Percentiles rank a stretch among this genome's conserved stretches.
Evolutionary conservation across 208 protist genomes (phyloP).

Genomic region (Trypanosoma scelopori): DNA sequence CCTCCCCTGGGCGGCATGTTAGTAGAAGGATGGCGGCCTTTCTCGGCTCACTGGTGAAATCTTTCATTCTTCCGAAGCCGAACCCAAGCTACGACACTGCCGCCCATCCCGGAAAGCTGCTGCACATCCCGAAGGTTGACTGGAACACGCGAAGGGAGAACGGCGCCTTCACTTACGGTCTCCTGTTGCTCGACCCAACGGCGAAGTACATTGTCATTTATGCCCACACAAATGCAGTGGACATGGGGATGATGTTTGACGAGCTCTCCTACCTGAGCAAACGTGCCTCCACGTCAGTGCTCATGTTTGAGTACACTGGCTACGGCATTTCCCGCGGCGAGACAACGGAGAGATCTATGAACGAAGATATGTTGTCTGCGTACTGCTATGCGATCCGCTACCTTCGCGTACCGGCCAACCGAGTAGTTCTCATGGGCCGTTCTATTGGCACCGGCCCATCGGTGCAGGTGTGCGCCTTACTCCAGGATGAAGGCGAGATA

Average conservation of each 20-base stretch:
- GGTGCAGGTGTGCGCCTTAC: conserved; percentile 45
- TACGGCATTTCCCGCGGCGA: conserved; percentile 67
- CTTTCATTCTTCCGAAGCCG: conserved; percentile 68
- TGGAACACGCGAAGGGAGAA: conserved; percentile 41
- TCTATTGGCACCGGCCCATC: conserved; percentile 73
- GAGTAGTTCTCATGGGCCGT: conserved; percentile 75
- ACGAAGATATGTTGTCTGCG: conserved; percentile 63
- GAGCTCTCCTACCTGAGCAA: conserved; percentile 63
- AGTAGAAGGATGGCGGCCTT: conserved; percentile 38
- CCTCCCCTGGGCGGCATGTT: background rate
- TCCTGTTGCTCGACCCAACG: conserved; percentile 47
- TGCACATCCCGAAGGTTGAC: conserved; percentile 69
- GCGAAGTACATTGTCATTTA: conserved; percentile 75
- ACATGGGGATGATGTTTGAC: conserved; percentile 77
- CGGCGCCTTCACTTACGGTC: conserved; percentile 61
- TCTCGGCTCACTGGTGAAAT: conserved; percentile 68
- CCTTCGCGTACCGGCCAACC: conserved; percentile 49
- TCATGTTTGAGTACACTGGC: conserved; percentile 81
- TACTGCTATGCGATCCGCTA: conserved; percentile 61
- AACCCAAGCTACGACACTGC: conserved; percentile 61
- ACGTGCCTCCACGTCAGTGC: conserved; percentile 51
- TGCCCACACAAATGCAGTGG: conserved; percentile 83
- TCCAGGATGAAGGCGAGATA: conserved; percentile 32
- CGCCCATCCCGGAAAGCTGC: conserved; percentile 37
- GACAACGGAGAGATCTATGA: conserved; percentile 58